A percentile compares a stretch with the other conserved stretches of the same genome.
Conservation (phyloP, 225 moss, liverwort and hornwort species). For the Marchantia paleacea region DNA sequence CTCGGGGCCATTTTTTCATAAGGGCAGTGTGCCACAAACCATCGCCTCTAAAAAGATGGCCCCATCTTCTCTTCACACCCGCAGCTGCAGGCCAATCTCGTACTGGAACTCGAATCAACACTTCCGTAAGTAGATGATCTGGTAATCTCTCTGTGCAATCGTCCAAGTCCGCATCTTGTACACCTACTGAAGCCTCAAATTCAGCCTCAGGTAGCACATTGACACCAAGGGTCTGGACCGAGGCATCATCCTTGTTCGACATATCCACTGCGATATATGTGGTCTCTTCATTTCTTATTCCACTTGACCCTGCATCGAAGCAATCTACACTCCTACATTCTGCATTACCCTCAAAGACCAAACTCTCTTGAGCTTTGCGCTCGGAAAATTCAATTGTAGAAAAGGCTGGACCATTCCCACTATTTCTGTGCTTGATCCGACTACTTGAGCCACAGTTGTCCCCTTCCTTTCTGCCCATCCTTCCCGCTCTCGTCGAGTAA, state of each 20-base stretch:
- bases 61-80: constrained; percentile 92
- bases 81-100: constrained; percentile 84
- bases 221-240: neutral
- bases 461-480: constrained; percentile 16
- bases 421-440: neutral
- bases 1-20: constrained; percentile 67
- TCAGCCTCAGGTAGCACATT: neutral
- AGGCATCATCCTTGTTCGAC: neutral
- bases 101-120: constrained; percentile 68
- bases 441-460: constrained; percentile 3
- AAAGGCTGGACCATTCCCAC: neutral
- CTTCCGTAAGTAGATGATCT: constrained; percentile 84
- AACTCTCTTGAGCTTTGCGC: neutral
- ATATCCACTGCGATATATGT: neutral
- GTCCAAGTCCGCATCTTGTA: constrained; percentile 13
- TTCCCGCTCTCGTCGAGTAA: constrained; percentile 1
- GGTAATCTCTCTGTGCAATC: constrained; percentile 61
- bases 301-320: neutral
- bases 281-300: neutral
- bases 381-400: neutral
- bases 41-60: constrained; percentile 72
- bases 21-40: constrained; percentile 83
- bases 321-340: neutral
- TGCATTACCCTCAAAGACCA: neutral
- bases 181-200: neutral